Base-by-base conservation (phyloP, 768 basidiomycete genomes). In the Rhodocollybia butyracea region DNA sequence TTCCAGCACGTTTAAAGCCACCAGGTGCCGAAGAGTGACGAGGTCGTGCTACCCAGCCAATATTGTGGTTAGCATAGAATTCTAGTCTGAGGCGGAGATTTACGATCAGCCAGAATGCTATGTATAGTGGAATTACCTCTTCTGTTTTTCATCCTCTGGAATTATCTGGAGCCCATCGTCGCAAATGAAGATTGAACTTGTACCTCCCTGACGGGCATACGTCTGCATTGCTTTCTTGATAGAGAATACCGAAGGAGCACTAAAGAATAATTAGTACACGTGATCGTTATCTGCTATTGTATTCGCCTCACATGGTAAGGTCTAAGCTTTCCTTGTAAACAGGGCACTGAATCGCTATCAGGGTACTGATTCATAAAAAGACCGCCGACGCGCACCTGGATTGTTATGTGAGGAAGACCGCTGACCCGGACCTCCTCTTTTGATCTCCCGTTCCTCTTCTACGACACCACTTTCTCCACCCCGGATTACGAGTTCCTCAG, bases 1-100 rank as follows among this genome's bases (percentile, higher is more conserved):
- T 86, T 8, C 91, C 91, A 5, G 91, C 89, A 68, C 94, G 90
- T 76, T 94, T 91, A 78, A 95, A 96, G 0, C 91, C 88, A 59
- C 89, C 92, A 21, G 85, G 86, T 65, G 67, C 82, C 66, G 74
- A 79, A 69, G 55, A 76, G 65, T 92, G 91, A 2, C 77, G 79
- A 0, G 91, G 91, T n/a, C 91, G 81, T 26, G 91, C 88, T 31
- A 85, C 83, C 81, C 86, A 93, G 8, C 75, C 82, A 8, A 57
- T 79, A 61, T 86, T 86, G 59, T 88, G 82, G 59, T 88, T 85
- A 2, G 84, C 83, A 67, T 94, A 94, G 73, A 89, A 93, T n/a
- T 76, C 79, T 46, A 83, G 41, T 36, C 53, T 54, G 40, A 24
- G 27, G 21, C 15, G n/a, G 21, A 29, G 12, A 7, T 13, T 12